A percentile compares a stretch with the other conserved stretches of the same genome.
Evolutionary conservation across 2,329 filamentous ascomycete genomes (phyloP).

Genomic region (Pyrenophora tritici-repentis): DNA sequence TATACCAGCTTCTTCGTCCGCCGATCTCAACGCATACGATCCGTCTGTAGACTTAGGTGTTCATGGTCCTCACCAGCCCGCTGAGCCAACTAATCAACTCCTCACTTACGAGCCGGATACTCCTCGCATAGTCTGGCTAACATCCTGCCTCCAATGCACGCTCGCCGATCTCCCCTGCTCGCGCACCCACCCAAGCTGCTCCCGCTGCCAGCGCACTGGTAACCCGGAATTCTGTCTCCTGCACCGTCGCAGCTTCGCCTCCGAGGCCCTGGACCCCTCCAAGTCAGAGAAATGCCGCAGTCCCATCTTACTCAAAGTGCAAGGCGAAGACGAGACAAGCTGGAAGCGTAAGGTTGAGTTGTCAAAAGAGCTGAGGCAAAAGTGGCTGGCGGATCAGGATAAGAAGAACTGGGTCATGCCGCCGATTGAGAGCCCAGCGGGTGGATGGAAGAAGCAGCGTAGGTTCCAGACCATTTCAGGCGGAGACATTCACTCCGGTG

Average conservation of each 20-base stretch:
- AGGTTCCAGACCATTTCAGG: neutral
- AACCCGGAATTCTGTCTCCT: conserved; percentile 27
- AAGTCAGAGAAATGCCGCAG: neutral
- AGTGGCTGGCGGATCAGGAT: conserved; percentile 23
- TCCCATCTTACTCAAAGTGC: conserved; percentile 26
- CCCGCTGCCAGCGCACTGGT: conserved; percentile 32
- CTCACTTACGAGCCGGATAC: neutral
- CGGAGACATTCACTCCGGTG: conserved; percentile 9
- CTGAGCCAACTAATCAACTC: neutral
- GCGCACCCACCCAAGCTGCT: conserved; percentile 32
- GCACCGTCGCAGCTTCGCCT: conserved; percentile 22
- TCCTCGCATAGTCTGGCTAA: conserved; percentile 26
- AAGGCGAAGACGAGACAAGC: conserved; percentile 15
- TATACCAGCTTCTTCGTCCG: neutral
- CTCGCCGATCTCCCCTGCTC: conserved; percentile 35
- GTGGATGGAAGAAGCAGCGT: conserved; percentile 3
- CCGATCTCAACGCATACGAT: neutral
- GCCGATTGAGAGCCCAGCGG: conserved; percentile 2
- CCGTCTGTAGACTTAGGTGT: neutral
- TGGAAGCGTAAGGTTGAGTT: conserved; percentile 25
- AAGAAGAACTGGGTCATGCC: conserved; percentile 37
- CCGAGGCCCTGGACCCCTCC: conserved; percentile 15
- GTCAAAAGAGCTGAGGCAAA: conserved; percentile 9
- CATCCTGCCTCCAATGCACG: conserved; percentile 40
- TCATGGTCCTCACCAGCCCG: neutral